Conservation (phyloP, 148 eudicot genomes). For the Rhododendron simsii region DNA sequence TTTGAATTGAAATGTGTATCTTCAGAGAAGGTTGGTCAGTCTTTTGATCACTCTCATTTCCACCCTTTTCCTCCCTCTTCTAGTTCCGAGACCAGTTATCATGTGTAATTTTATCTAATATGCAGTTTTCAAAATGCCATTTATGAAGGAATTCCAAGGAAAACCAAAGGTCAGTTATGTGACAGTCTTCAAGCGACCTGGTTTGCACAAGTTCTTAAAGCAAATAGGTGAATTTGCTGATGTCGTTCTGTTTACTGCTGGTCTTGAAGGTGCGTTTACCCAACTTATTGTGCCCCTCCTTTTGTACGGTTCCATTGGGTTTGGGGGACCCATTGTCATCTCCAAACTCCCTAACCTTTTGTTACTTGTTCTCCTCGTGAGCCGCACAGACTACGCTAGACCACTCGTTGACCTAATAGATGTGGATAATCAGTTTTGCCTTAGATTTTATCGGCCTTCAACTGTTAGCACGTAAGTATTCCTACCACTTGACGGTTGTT, state of each 20-base stretch:
- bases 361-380: background rate
- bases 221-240: slow-evolving; percentile 55
- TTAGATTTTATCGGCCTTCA: slow-evolving; percentile 50
- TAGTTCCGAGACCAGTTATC: background rate
- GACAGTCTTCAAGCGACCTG: slow-evolving; percentile 63
- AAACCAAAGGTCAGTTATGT: slow-evolving; percentile 51
- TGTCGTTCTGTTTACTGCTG: slow-evolving; percentile 61
- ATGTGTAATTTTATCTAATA: background rate
- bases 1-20: slow-evolving; percentile 60
- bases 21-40: slow-evolving; percentile 37
- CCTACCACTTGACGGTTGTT: background rate
- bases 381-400: slow-evolving; percentile 48
- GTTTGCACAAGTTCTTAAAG: slow-evolving; percentile 47
- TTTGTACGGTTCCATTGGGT: background rate
- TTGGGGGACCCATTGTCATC: background rate
- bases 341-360: background rate
- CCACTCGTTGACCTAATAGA: slow-evolving; percentile 64
- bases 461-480: slow-evolving; percentile 50
- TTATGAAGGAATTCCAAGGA: slow-evolving; percentile 43
- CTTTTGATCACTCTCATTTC: background rate
- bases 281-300: background rate
- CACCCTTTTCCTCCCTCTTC: background rate
- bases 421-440: slow-evolving; percentile 27
- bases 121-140: slow-evolving; percentile 11
- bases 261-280: slow-evolving; percentile 46